Conservation (phyloP, 140 eudicot species). For the Flaveria floridana region DNA sequence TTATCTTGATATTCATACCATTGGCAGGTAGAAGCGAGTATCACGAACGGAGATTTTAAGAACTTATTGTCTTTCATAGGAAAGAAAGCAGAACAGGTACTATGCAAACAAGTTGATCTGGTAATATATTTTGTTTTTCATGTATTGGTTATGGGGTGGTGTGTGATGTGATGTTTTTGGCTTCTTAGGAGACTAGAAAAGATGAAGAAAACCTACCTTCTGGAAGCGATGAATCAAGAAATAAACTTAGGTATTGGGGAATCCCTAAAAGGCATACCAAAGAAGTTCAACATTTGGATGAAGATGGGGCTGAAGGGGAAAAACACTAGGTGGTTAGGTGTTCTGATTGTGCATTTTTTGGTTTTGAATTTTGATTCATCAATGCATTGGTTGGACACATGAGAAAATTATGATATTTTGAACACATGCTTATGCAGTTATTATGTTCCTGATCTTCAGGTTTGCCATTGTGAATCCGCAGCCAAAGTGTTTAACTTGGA, state of each 20-base stretch:
- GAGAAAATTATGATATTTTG: slow-evolving; percentile 7
- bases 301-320: slow-evolving; percentile 39
- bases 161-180: neutral
- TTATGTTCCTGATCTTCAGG: neutral
- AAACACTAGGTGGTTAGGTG: slow-evolving; percentile 39
- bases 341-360: neutral
- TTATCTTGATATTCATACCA: neutral
- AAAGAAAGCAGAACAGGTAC: slow-evolving; percentile 57
- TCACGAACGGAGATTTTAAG: slow-evolving; percentile 67
- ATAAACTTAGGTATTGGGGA: slow-evolving; percentile 53
- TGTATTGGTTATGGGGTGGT: slow-evolving; percentile 10
- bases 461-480: neutral
- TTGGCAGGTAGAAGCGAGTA: slow-evolving; percentile 88
- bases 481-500: neutral
- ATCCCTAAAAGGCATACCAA: slow-evolving; percentile 42
- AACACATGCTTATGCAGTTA: slow-evolving; percentile 2
- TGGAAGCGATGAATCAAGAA: slow-evolving; percentile 39
- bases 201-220: slow-evolving; percentile 49
- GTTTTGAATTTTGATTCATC: neutral
- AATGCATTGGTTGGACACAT: slow-evolving; percentile 17
- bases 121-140: neutral
- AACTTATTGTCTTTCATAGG: slow-evolving; percentile 48
- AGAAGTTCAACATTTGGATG: slow-evolving; percentile 43
- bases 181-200: slow-evolving; percentile 38
- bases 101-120: slow-evolving; percentile 7